Evolutionary conservation across 163 green algal genomes (phyloP).

Genomic region (Scenedesmus sp.): DNA sequence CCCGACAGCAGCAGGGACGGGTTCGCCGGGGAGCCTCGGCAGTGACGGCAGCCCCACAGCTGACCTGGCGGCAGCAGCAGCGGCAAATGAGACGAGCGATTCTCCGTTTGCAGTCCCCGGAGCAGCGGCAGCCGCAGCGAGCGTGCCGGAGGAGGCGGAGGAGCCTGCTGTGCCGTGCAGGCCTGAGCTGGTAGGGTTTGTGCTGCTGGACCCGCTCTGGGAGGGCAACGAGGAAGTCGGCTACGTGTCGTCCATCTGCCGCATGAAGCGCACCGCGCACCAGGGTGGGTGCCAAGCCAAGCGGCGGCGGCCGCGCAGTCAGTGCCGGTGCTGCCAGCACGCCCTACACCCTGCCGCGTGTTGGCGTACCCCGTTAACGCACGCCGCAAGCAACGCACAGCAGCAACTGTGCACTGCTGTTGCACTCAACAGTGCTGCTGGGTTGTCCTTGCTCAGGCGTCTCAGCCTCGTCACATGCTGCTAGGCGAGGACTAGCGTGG

Average conservation of each 20-base stretch:
- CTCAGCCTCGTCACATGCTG: too few relatives aligned
- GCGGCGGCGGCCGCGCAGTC: too few relatives aligned
- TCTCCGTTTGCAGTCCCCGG: not conserved
- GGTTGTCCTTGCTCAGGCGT: too few relatives aligned
- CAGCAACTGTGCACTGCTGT: too few relatives aligned
- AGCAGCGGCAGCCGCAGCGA: slow-evolving; percentile 8
- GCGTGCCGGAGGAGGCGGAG: not conserved
- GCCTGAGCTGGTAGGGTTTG: slow-evolving; percentile 42
- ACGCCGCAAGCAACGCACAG: too few relatives aligned
- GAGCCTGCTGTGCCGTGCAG: not conserved
- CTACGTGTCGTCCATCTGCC: slow-evolving; percentile 43
- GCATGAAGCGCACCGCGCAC: slow-evolving; percentile 45
- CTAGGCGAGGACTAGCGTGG: too few relatives aligned
- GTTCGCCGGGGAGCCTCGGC: not conserved
- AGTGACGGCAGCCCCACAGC: not conserved
- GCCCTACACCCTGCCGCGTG: too few relatives aligned
- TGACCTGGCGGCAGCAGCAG: not conserved
- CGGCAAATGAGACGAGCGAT: not conserved
- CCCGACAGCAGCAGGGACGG: not conserved
- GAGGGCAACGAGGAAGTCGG: slow-evolving; percentile 13
- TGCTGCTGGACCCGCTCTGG: slow-evolving; percentile 54
- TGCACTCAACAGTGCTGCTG: too few relatives aligned
- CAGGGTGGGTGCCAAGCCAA: not conserved
- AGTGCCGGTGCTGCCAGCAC: too few relatives aligned
- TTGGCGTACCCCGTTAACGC: too few relatives aligned